Evolutionary conservation across 768 basidiomycete species (phyloP), one percentile per base, ranked within the genome.

Genomic region (Mycena filopes): DNA sequence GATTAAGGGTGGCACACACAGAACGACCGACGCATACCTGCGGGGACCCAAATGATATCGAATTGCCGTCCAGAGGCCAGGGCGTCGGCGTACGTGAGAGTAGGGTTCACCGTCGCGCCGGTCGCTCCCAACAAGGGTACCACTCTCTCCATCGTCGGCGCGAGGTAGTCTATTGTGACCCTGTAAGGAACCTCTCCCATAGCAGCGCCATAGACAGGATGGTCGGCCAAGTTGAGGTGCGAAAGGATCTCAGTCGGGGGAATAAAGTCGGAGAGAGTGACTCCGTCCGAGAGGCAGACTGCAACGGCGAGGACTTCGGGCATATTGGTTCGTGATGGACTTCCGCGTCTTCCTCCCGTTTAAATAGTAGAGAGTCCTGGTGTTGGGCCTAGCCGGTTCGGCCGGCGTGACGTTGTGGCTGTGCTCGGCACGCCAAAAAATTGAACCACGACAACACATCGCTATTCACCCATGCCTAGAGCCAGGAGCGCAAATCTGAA

Each of bases 201-300:
- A 21, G 8, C 55, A 8, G 31, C 16, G 18, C 63, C 45, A 15
- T 60, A 42, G 15, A 53, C 20, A 2, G 49, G 55, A 29, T 53
- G 33, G 47, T 65, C 63, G 15, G 60, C 68, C 11, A 50, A n/a
- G 68, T 66, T 63, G 12, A 70, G 11, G 11, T 43, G 38, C 11
- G 57, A 29, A n/a, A 70, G 48, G 36, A 70, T 55, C 31, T 70
- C 68, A 25, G 63, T 21, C 20, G 61, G 58, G 16, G 65, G 46
- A 48, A 70, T 48, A 43, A 70, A 70, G 61, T 70, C 68, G 5
- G 55, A 59, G 53, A 70, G 68, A 16, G 68, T 70, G 29, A 70
- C 68, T 9, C 47, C 68, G 2, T 54, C 15, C 40, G 51, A 66
- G 46, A 70, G 29, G 41, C 60, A 63, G 33, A 70, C 57, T n/a